Base-by-base conservation (phyloP, 2,329 filamentous ascomycete genomes). In the Didymosphaeria variabile region DNA sequence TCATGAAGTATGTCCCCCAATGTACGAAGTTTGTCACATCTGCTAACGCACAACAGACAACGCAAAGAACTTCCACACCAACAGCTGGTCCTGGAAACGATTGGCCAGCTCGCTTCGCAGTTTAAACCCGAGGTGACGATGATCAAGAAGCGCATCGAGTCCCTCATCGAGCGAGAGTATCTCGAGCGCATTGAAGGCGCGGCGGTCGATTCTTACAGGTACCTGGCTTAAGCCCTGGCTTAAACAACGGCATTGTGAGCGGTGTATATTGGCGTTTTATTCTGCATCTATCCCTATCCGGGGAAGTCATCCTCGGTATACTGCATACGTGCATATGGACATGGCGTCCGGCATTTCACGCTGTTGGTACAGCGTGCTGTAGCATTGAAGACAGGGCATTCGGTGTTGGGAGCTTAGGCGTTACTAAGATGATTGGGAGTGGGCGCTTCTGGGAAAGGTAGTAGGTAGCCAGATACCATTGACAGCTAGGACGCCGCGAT, bases 141-240 rank as follows among this genome's bases (percentile, higher is more conserved):
- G 80, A 90, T 94, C 80, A 94, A 94, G 83, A 90, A 88, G 75
- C 88, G 89, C n/a, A 90, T 94, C 61, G 91, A 94, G 75, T 89
- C 89, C 64, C 81, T 94, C 53, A 91, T 94, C 54, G 86, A 88
- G 62, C 85, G 91, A 63, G 91, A 94, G 73, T 94, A 94, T 67
- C 81, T 94, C 21, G 91, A 93, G 79, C 86, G 91, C 4, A 84
- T 91, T 15, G 91, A 93, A n/a, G 85, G 88, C 10, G 85, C 82
- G 9, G 73, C 84, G 32, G 68, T 86, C 6, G 86, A 90, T 36
- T 85, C 85, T 12, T 94, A 94, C 76, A 84, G 86, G 63, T 94
- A 94, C 69, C 77, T 93, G 40, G 91, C 91, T 29, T 94, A 80
- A 79, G 21, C n/a, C 69, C 77, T 93, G 40, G 91, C 91, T 29